Percentiles rank a stretch among this genome's conserved stretches.
phyloP scores from a whole-genome alignment of 1,284 basidiomycete species.

The Erythrobasidium hasegawianum region DNA sequence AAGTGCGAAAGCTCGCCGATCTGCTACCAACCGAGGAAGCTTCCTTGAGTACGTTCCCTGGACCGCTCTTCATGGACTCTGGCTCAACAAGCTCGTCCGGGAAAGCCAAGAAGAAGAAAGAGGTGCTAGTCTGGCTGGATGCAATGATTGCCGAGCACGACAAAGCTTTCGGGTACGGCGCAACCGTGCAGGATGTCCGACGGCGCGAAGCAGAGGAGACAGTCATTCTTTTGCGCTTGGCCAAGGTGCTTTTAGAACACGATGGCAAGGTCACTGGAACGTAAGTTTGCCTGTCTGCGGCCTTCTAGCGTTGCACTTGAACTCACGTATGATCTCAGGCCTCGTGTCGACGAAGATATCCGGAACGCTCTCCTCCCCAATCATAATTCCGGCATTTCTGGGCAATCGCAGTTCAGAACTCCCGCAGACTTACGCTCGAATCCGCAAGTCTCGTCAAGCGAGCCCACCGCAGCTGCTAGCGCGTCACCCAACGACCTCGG shows the following conservation, averaged over 20 bases:
- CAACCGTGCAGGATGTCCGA: constrained; percentile 47
- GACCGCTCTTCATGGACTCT: constrained; percentile 76
- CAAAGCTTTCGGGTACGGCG: constrained; percentile 66
- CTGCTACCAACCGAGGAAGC: constrained; percentile 65
- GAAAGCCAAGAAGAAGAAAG: constrained; percentile 77
- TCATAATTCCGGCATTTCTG: neutral
- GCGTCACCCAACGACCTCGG: constrained; percentile 64
- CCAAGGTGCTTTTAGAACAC: constrained; percentile 76
- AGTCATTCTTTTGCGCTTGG: constrained; percentile 66
- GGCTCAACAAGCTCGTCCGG: constrained; percentile 56
- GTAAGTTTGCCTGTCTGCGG: constrained; percentile 53
- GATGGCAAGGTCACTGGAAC: constrained; percentile 78
- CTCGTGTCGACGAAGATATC: constrained; percentile 64
- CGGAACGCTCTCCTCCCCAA: constrained; percentile 62
- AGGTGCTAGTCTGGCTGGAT: constrained; percentile 69
- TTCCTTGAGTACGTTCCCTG: constrained; percentile 60
- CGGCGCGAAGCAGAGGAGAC: constrained; percentile 69
- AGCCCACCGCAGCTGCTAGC: constrained; percentile 47
- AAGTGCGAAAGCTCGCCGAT: constrained; percentile 64
- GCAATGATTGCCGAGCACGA: constrained; percentile 71
- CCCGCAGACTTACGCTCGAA: constrained; percentile 10
- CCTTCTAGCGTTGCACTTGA: neutral
- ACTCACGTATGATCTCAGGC: constrained; percentile 52
- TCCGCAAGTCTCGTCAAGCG: constrained; percentile 35
- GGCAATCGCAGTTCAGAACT: constrained; percentile 20